Conservation (phyloP, 306 rosid genomes). For the Delonix regia region DNA sequence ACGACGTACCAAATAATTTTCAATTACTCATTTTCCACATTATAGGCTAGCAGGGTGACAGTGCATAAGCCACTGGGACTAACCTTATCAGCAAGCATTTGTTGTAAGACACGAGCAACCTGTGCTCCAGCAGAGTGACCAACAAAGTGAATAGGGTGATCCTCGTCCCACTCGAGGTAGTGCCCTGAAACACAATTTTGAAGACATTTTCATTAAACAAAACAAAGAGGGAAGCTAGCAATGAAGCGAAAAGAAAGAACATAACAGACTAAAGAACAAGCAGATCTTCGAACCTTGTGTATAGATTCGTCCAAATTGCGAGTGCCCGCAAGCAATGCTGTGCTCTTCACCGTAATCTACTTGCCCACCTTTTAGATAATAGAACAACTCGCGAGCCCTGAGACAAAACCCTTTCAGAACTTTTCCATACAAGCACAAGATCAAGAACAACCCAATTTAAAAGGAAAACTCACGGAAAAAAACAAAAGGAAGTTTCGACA, state of each 20-base stretch:
- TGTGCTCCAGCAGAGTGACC: conserved; percentile 99
- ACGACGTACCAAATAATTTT: not conserved
- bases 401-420: conserved; percentile 19
- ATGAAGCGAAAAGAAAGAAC: not conserved
- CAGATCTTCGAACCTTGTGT: conserved; percentile 64
- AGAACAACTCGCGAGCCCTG: conserved; percentile 96
- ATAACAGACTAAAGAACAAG: conserved; percentile 15
- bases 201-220: conserved; percentile 15
- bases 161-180: conserved; percentile 97
- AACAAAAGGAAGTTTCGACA: not conserved
- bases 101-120: conserved; percentile 90
- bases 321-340: conserved; percentile 86
- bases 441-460: not conserved
- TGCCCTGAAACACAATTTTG: conserved; percentile 61
- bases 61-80: conserved; percentile 23
- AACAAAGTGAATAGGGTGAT: conserved; percentile 93
- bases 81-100: conserved; percentile 98
- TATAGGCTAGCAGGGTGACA: not conserved
- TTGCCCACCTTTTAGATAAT: conserved; percentile 94
- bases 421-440: not conserved
- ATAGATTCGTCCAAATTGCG: conserved; percentile 76
- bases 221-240: not conserved
- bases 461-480: not conserved
- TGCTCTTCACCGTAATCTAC: conserved; percentile 96
- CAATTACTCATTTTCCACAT: not conserved